Conservation (phyloP, 345 rosid genomes). For the Eucalyptus pauciflora region DNA sequence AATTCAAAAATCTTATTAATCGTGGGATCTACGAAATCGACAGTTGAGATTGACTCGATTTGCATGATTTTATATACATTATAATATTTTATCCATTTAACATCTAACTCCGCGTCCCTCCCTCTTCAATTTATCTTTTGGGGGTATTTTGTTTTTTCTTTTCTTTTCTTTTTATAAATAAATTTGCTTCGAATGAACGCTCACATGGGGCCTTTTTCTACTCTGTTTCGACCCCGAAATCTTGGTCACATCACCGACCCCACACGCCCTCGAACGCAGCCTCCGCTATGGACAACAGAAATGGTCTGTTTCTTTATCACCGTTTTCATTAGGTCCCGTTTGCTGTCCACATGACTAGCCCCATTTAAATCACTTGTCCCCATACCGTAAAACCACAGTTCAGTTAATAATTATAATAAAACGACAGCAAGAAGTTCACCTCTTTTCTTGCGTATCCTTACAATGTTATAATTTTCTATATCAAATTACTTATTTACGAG, state of each 20-base stretch:
- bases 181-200: not conserved
- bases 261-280: not conserved
- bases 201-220: not conserved
- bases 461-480: not conserved
- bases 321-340: not conserved
- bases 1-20: not conserved
- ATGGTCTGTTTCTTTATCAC: not conserved
- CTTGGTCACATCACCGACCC: conserved; percentile 3
- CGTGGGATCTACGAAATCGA: not conserved
- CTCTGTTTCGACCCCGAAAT: not conserved
- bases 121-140: not conserved
- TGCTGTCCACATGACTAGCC: not conserved
- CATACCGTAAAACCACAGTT: not conserved
- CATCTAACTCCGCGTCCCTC: not conserved
- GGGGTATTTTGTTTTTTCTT: not conserved
- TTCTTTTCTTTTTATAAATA: not conserved
- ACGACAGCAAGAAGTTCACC: not conserved
- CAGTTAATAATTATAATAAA: not conserved
- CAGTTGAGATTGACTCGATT: not conserved
- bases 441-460: not conserved
- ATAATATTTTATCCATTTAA: not conserved
- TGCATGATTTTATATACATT: not conserved
- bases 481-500: not conserved
- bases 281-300: not conserved
- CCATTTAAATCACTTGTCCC: not conserved